Evolutionary conservation across 1,284 basidiomycete genomes (phyloP).

Genomic region (Takashimella tepidaria): DNA sequence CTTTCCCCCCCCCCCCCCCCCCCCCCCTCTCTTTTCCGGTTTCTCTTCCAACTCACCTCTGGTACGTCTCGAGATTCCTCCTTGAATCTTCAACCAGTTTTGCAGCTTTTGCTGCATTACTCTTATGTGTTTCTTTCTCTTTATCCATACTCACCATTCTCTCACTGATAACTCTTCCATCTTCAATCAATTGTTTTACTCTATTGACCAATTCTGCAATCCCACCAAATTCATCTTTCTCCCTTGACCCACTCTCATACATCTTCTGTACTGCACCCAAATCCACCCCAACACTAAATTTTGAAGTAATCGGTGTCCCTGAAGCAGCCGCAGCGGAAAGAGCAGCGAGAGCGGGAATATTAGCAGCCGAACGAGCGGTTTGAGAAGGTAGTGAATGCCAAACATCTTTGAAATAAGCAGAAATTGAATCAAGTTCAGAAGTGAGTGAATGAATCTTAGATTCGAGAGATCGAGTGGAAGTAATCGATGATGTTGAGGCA

Average conservation of each 20-base stretch:
- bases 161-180: slow-evolving; percentile 75
- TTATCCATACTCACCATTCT: slow-evolving; percentile 73
- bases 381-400: slow-evolving; percentile 74
- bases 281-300: slow-evolving; percentile 21
- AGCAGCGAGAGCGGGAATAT: slow-evolving; percentile 4
- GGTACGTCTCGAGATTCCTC: slow-evolving; percentile 73
- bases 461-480: slow-evolving; percentile 17
- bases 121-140: slow-evolving; percentile 79
- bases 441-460: slow-evolving; percentile 27
- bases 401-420: slow-evolving; percentile 62
- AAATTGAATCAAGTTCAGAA: slow-evolving; percentile 56
- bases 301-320: background rate
- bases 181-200: slow-evolving; percentile 69
- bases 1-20: background rate
- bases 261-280: slow-evolving; percentile 44
- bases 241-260: slow-evolving; percentile 36
- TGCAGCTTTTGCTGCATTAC: slow-evolving; percentile 81
- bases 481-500: slow-evolving; percentile 4
- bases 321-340: slow-evolving; percentile 49
- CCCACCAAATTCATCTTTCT: slow-evolving; percentile 29
- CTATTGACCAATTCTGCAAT: slow-evolving; percentile 68
- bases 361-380: slow-evolving; percentile 60
- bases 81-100: slow-evolving; percentile 78
- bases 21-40: slow-evolving; percentile 6
- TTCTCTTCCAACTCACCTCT: slow-evolving; percentile 51